These are phyloP conservation scores for Paracoccidioides lutzii DNA, from an alignment of 2,329 filamentous ascomycete genomes.

Conservation along the genomic window DNA sequence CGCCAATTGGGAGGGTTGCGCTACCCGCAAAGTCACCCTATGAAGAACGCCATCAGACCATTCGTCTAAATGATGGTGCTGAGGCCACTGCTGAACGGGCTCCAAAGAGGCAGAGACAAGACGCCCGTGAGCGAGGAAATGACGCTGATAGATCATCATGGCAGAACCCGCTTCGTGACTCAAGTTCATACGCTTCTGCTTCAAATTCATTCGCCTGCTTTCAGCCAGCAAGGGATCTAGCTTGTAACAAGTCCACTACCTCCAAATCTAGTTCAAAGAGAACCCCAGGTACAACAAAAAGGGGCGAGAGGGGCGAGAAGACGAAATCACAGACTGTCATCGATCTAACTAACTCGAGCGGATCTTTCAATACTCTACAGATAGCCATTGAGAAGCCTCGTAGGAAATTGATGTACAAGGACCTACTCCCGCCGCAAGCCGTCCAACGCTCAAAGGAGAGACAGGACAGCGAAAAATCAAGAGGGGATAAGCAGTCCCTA, in stretches of 20 bases:
- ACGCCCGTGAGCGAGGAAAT: neutral
- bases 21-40: constrained; percentile 51
- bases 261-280: neutral
- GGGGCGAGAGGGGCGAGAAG: neutral
- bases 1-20: constrained; percentile 48
- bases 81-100: constrained; percentile 5
- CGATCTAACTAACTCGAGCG: neutral
- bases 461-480: neutral
- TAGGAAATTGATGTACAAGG: constrained; percentile 33
- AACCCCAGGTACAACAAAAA: neutral
- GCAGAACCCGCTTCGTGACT: neutral
- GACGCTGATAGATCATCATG: neutral
- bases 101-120: constrained; percentile 6
- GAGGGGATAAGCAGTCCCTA: neutral
- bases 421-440: constrained; percentile 23
- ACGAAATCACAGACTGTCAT: neutral
- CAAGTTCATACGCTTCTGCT: neutral
- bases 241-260: neutral
- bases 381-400: constrained; percentile 25
- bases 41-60: constrained; percentile 31
- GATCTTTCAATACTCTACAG: constrained; percentile 20
- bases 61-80: neutral
- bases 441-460: constrained; percentile 1
- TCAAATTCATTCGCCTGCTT: neutral
- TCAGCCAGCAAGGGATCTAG: neutral